Conservation (phyloP, 116 monocot genomes). For the Thalassia testudinum region DNA sequence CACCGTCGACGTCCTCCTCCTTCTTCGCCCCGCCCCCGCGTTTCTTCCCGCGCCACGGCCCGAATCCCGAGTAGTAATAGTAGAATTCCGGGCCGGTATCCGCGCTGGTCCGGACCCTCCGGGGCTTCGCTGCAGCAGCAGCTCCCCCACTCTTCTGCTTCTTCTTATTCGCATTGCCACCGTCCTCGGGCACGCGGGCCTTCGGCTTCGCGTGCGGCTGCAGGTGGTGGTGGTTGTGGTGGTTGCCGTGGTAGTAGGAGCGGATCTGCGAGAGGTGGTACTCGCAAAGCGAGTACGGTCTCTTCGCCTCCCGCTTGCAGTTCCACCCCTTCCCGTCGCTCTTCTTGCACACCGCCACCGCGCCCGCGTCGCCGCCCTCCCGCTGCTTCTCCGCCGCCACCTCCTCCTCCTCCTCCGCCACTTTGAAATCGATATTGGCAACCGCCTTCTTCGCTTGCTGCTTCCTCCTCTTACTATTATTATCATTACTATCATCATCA, state of each 20-base stretch:
- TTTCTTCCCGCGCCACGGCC: conserved; percentile 39
- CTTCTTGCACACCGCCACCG: conserved; percentile 26
- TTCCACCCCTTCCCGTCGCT: conserved; percentile 47
- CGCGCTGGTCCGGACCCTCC: neutral
- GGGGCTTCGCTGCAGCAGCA: neutral
- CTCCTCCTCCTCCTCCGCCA: neutral
- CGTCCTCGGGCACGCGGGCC: no score
- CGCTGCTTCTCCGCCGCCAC: conserved; percentile 1
- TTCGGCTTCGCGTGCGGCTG: conserved; percentile 1
- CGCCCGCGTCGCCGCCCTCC: neutral
- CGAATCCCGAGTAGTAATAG: conserved; percentile 45
- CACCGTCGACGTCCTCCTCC: neutral
- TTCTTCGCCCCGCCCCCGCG: conserved; percentile 7
- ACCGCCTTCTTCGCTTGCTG: neutral
- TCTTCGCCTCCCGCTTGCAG: conserved; percentile 35
- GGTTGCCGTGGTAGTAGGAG: conserved; percentile 13
- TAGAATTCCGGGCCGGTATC: conserved; percentile 19
- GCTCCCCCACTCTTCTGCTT: neutral
- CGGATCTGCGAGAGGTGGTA: conserved; percentile 36
- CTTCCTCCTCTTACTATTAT: neutral
- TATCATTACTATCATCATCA: neutral
- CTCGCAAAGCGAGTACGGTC: conserved; percentile 24
- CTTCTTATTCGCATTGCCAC: neutral
- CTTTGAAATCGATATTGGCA: neutral
- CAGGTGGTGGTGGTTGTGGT: neutral